Conservation (phyloP, 306 rosid genomes). For the Erythrophleum fordii region DNA sequence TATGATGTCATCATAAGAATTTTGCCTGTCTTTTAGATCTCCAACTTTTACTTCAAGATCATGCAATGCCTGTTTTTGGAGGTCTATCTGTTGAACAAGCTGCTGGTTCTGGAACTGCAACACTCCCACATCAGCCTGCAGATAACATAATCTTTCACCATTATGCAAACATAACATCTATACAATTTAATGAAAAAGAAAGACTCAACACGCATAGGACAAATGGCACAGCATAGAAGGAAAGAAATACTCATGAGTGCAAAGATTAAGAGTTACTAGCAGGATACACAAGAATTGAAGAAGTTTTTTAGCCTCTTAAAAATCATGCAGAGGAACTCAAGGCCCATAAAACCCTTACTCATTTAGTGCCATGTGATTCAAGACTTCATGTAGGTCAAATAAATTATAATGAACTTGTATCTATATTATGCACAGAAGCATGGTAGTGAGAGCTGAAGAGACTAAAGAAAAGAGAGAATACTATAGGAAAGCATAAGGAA, state of each 20-base stretch:
- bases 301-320: background rate
- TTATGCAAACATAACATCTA: constrained; percentile 30
- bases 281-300: constrained; percentile 28
- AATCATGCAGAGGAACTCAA: background rate
- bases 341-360: background rate
- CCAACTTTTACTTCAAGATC: constrained; percentile 64
- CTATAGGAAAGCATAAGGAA: background rate
- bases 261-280: background rate
- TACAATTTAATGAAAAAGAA: background rate
- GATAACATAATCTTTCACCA: constrained; percentile 31
- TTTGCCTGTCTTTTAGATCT: constrained; percentile 62
- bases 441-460: background rate
- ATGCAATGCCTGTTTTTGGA: constrained; percentile 73
- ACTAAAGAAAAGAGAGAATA: background rate
- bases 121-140: constrained; percentile 78
- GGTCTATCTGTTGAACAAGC: constrained; percentile 77
- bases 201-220: background rate
- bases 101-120: constrained; percentile 86
- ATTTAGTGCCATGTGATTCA: background rate
- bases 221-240: background rate
- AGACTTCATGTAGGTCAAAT: background rate
- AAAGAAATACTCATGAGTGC: background rate
- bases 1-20: constrained; percentile 71
- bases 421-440: background rate
- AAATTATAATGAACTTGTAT: background rate